Conservation (phyloP, 495 filamentous ascomycete genomes). For the Saxophila tyrrhenica region DNA sequence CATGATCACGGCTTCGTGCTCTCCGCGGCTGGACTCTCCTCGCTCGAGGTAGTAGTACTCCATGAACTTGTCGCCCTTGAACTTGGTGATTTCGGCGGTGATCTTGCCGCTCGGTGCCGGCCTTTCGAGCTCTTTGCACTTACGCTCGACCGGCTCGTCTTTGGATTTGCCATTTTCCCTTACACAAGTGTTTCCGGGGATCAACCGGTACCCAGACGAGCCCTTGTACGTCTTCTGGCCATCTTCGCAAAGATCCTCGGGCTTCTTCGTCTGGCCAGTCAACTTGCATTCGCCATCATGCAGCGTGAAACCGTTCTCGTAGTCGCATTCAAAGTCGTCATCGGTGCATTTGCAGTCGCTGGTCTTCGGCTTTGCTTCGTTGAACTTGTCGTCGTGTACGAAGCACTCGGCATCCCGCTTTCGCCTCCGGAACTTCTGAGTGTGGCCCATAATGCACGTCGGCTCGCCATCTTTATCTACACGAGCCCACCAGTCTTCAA, state of each 20-base stretch:
- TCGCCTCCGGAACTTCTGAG: conserved; percentile 67
- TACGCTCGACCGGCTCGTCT: conserved; percentile 48
- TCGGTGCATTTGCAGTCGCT: conserved; percentile 68
- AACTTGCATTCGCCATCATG: conserved; percentile 58
- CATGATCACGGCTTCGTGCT: conserved; percentile 79
- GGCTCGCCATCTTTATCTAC: conserved; percentile 67
- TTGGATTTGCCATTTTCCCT: conserved; percentile 39
- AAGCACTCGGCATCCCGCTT: conserved; percentile 83
- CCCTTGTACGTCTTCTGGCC: conserved; percentile 61
- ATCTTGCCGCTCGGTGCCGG: conserved; percentile 51
- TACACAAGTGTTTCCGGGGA: conserved; percentile 81
- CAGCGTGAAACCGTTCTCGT: conserved; percentile 73
- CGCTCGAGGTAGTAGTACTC: conserved; percentile 80
- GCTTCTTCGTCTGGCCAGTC: conserved; percentile 38
- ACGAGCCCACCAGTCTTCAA: conserved; percentile 79
- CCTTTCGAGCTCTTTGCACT: conserved; percentile 39
- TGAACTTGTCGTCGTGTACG: conserved; percentile 64
- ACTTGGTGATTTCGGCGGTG: conserved; percentile 39
- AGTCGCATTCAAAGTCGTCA: conserved; percentile 88
- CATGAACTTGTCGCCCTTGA: conserved; percentile 43
- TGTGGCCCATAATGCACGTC: conserved; percentile 89
- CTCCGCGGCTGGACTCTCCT: conserved; percentile 42
- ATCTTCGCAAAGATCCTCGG: conserved; percentile 55
- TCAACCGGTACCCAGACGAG: conserved; percentile 79
- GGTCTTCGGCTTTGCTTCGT: conserved; percentile 52